These are phyloP conservation scores for Aquanectria penicillioides DNA, from an alignment of 2,329 filamentous ascomycete genomes.

Conservation along the genomic window DNA sequence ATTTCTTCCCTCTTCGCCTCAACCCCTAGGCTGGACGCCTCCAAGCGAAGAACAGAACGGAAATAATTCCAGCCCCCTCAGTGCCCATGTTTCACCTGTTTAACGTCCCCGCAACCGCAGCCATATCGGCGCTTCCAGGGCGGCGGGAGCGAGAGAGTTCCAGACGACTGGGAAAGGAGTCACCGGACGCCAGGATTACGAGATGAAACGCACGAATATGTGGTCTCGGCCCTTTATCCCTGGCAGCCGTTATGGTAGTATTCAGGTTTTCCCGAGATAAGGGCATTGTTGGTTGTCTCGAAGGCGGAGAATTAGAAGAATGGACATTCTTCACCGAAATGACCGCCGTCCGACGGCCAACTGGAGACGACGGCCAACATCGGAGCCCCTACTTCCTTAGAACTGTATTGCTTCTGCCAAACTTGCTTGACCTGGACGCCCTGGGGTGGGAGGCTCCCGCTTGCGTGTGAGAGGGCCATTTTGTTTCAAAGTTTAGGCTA, in stretches of 20 bases:
- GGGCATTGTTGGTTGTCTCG: too few species aligned
- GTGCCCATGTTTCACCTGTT: slow-evolving; percentile 17
- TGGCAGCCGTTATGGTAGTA: too few species aligned
- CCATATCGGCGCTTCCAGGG: slow-evolving; percentile 8
- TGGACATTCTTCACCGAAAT: too few species aligned
- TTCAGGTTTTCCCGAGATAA: too few species aligned
- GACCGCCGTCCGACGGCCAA: too few species aligned
- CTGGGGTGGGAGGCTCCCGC: background rate
- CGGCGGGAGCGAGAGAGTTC: slow-evolving; percentile 11
- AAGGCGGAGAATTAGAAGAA: slow-evolving; percentile 7
- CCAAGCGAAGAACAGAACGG: slow-evolving; percentile 21
- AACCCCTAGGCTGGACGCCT: slow-evolving; percentile 16
- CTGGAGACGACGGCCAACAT: too few species aligned
- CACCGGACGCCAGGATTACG: background rate
- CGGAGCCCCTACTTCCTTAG: too few species aligned
- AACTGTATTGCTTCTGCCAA: too few species aligned
- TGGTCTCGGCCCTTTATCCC: background rate
- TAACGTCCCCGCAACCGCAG: slow-evolving; percentile 22
- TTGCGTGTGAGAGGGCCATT: background rate
- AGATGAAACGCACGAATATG: background rate
- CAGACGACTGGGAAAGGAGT: slow-evolving; percentile 8
- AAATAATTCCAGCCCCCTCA: slow-evolving; percentile 25
- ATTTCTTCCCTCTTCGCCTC: background rate
- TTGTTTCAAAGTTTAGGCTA: slow-evolving; percentile 14
- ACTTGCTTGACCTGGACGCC: slow-evolving; percentile 9